Evolutionary conservation across 495 filamentous ascomycete species (phyloP).

Genomic region (Stereocaulon alpinum): DNA sequence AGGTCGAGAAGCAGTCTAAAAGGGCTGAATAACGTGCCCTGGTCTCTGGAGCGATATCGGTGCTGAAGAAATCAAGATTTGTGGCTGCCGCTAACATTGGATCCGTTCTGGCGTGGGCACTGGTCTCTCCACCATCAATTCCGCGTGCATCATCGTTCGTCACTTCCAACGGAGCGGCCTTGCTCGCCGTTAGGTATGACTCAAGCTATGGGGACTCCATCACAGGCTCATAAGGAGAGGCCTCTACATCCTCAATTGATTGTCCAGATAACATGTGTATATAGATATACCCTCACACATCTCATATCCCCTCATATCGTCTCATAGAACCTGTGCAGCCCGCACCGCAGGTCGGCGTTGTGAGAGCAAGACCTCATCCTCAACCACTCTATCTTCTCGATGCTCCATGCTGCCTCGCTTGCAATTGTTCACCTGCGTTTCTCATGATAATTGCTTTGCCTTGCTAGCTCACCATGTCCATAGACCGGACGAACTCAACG

Average conservation of each 20-base stretch:
- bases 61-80: background rate
- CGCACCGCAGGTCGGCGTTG: no score
- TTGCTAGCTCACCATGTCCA: constrained; percentile 2
- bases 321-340: no score
- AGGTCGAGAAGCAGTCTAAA: background rate
- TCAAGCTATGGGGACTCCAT: no score
- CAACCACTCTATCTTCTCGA: background rate
- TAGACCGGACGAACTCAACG: constrained; percentile 6
- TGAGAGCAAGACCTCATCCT: no score
- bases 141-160: no score
- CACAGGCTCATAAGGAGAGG: no score
- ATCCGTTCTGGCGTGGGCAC: background rate
- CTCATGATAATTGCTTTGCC: background rate
- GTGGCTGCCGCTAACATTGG: background rate
- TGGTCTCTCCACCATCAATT: background rate
- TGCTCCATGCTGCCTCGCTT: background rate
- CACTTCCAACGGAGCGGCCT: no score
- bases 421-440: background rate
- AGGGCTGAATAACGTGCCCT: background rate
- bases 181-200: no score
- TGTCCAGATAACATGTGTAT: no score
- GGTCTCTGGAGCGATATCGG: constrained; percentile 11
- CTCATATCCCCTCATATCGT: no score
- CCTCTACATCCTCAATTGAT: no score
- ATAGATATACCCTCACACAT: no score